Base-by-base conservation (phyloP, 257 asterid genomes). In the Solanum paucissectum region DNA sequence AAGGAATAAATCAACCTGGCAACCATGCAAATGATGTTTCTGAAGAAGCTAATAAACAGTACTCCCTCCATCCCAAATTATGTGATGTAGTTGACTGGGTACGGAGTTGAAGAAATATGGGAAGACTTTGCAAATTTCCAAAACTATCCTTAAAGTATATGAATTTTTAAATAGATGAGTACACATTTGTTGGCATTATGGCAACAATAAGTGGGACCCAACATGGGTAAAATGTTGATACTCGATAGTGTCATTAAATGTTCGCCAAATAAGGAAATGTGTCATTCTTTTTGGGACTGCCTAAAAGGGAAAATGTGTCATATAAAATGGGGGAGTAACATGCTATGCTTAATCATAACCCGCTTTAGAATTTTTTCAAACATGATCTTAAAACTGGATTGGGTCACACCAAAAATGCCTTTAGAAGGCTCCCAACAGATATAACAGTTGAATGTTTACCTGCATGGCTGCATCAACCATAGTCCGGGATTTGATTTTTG, bases 381-480 rank as follows among this genome's bases (percentile, higher is more conserved):
- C 69, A 82, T 82, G 14, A 49, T 82, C 42, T 29, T 49, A 29
- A 27, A 82, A 49, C 69, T 14, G 7, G 60, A 9, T 29, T 18
- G 69, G 85, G 44, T 49, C 85, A 81, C 69, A 82, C 85, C 40
- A 29, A 37, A 25, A 82, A 46, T 27, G 40, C 68, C 46, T 18
- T 81, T 81, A 81, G 12, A 46, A 49, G 85, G 23, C 12, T 49
- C 60, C 52, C 25, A 49, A 33, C 75, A 88, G 40, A 36, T 38
- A 76, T 33, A 16, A 86, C 25, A 40, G 36, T 64, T 58, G 49
- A 66, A 40, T 83, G 37, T 69, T 42, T 93, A 96, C 99, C 98
- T 91, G 98, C 93, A 94, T 86, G 62, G 99, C 99, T 66, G 94
- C 95, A 91, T 94, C 94, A 72, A 96, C 98, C 97, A 95, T 94